These are phyloP conservation scores for Paramecium primaurelia DNA, from an alignment of 73 alveolate species.

Conservation along the genomic window DNA sequence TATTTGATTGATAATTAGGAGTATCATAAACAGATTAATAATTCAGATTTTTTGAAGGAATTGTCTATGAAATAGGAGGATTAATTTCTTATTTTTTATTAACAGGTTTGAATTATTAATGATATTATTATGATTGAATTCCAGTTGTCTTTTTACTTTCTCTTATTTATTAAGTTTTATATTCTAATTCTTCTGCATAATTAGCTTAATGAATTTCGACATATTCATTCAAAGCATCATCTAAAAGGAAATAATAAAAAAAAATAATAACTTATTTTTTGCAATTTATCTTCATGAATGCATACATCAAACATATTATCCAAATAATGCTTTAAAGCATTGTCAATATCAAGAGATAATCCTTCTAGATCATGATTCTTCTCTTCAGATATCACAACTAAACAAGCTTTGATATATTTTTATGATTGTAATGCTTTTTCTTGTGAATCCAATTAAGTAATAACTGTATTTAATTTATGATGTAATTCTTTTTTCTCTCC, in stretches of 20 bases:
- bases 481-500: slow-evolving; percentile 36
- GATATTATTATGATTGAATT: not conserved
- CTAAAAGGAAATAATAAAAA: not conserved
- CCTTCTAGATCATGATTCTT: slow-evolving; percentile 32
- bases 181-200: not conserved
- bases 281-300: slow-evolving; percentile 13
- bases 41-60: not conserved
- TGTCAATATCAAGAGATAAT: not conserved
- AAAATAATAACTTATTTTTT: not conserved
- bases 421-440: not conserved
- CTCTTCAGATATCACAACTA: slow-evolving; percentile 16
- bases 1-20: not conserved
- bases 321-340: slow-evolving; percentile 14
- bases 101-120: not conserved
- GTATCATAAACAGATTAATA: not conserved
- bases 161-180: not conserved
- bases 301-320: not conserved
- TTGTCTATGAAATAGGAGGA: not conserved
- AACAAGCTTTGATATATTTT: slow-evolving; percentile 33
- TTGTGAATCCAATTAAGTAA: not conserved
- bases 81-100: not conserved
- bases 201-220: slow-evolving; percentile 42
- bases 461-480: not conserved
- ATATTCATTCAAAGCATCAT: not conserved
- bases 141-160: not conserved